These are phyloP conservation scores for Macrolepiota dolichaula DNA, from an alignment of 768 basidiomycete genomes.

Conservation along the genomic window DNA sequence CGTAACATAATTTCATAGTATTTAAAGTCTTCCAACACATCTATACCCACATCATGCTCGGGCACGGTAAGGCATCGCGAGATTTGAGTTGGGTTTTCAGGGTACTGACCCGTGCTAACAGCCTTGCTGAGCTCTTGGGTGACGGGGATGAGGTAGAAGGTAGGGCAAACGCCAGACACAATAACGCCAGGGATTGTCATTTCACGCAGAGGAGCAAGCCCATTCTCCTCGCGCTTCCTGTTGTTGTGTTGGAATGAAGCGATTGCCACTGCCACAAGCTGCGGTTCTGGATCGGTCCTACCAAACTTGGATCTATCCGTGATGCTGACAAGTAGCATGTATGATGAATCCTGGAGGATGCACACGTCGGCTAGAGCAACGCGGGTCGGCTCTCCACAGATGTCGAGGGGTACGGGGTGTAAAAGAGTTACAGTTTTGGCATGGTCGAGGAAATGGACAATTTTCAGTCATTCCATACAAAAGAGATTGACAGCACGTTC, in stretches of 20 bases:
- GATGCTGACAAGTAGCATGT: neutral
- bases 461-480: too few relatives aligned
- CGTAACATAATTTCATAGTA: neutral
- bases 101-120: slow-evolving; percentile 4
- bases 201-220: slow-evolving; percentile 15
- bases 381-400: too few relatives aligned
- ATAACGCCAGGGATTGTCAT: slow-evolving; percentile 32
- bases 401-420: too few relatives aligned
- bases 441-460: too few relatives aligned
- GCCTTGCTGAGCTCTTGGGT: slow-evolving; percentile 27
- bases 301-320: neutral
- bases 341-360: neutral
- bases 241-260: slow-evolving; percentile 31
- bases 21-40: neutral
- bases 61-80: neutral
- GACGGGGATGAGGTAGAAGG: slow-evolving; percentile 32
- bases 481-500: too few relatives aligned
- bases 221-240: slow-evolving; percentile 15
- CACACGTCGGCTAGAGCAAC: neutral
- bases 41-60: neutral
- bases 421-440: too few relatives aligned
- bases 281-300: slow-evolving; percentile 20
- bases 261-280: slow-evolving; percentile 27
- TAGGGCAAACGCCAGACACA: slow-evolving; percentile 30
- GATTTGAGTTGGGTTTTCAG: neutral